phyloP scores from a whole-genome alignment of 345 rosid genomes.

The Eucalyptus marginata region DNA sequence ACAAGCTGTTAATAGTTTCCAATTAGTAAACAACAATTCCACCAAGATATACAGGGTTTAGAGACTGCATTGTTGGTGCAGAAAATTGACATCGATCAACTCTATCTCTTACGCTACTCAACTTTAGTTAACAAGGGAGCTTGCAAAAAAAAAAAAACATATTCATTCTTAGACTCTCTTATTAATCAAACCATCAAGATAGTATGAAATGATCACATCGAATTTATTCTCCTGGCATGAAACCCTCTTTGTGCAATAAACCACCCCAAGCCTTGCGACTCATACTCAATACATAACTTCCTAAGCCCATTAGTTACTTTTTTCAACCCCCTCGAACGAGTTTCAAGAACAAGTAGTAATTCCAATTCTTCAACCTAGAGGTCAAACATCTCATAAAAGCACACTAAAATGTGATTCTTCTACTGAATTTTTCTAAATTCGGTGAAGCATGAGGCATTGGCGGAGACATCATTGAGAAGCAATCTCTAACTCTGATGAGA shows the following conservation, averaged over 20 bases:
- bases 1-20: background rate
- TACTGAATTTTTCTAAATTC: background rate
- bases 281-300: background rate
- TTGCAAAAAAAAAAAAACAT: background rate
- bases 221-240: background rate
- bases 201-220: background rate
- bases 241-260: background rate
- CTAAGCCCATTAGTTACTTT: background rate
- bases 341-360: background rate
- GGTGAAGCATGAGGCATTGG: background rate
- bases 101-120: background rate
- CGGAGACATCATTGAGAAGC: background rate
- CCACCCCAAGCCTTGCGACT: background rate
- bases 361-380: background rate
- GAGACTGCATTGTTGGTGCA: background rate
- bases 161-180: background rate
- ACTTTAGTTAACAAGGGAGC: background rate
- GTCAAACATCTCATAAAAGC: background rate
- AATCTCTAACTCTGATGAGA: background rate
- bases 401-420: background rate
- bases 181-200: background rate
- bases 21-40: background rate
- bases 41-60: background rate
- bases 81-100: background rate
- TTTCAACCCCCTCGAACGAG: background rate